Evolutionary conservation across 352 stramenopile genomes (phyloP).

Genomic region (Phytophthora pluvialis): DNA sequence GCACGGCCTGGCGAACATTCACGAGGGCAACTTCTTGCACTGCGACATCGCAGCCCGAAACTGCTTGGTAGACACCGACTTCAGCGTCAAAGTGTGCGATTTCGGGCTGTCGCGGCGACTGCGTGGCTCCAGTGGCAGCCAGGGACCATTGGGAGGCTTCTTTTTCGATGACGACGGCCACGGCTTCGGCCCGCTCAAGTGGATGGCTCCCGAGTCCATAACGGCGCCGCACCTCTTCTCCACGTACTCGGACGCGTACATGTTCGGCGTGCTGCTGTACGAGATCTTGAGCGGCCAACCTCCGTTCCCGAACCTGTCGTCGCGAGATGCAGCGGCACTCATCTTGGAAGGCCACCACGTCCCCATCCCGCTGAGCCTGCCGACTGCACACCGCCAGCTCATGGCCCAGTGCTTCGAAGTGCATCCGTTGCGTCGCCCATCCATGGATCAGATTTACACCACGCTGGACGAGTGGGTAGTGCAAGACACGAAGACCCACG

Average conservation of each 20-base stretch:
- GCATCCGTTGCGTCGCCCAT: conserved; percentile 59
- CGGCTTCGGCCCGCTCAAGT: conserved; percentile 75
- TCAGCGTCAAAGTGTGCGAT: conserved; percentile 77
- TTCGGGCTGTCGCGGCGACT: conserved; percentile 70
- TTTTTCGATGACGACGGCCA: conserved; percentile 64
- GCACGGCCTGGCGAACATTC: conserved; percentile 70
- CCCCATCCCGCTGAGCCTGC: conserved; percentile 52
- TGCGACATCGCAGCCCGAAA: conserved; percentile 75
- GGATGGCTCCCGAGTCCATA: conserved; percentile 78
- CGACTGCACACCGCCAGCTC: conserved; percentile 47
- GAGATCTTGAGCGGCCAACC: conserved; percentile 72
- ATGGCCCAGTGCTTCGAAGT: conserved; percentile 71
- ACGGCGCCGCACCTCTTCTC: conserved; percentile 74
- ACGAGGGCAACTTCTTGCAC: conserved; percentile 67
- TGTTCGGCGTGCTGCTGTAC: conserved; percentile 79
- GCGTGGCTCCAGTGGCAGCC: neutral
- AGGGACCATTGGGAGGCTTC: conserved; percentile 18
- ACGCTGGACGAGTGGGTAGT: conserved; percentile 69
- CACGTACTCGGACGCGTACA: conserved; percentile 74
- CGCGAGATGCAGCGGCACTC: conserved; percentile 60
- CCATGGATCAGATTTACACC: conserved; percentile 71
- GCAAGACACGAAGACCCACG: conserved; percentile 49
- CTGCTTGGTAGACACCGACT: conserved; percentile 65
- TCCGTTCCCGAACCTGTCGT: conserved; percentile 62
- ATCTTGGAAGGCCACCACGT: conserved; percentile 75